Conservation (phyloP, 305 asterid species). For the Solanum hybrid region DNA sequence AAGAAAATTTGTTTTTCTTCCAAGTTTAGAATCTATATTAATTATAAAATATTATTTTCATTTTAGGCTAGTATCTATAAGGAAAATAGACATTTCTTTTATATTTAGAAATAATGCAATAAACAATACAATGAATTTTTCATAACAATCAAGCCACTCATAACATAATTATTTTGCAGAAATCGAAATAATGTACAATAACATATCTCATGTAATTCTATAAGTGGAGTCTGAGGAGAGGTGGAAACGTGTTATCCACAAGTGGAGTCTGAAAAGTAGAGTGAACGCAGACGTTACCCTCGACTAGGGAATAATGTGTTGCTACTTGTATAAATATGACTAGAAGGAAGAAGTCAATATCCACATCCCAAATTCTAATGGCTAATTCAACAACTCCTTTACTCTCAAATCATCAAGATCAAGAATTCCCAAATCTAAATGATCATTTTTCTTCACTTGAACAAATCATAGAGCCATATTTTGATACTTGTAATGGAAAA, state of each 20-base stretch:
- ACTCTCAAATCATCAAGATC: not conserved
- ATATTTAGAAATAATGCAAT: not conserved
- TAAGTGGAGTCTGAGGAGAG: not conserved
- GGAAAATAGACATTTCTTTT: not conserved
- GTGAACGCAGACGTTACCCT: not conserved
- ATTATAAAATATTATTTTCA: not conserved
- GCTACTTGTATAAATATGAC: not conserved
- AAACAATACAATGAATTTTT: not conserved
- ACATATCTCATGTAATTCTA: no score
- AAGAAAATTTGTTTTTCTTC: not conserved
- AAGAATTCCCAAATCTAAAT: not conserved
- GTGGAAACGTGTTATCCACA: not conserved
- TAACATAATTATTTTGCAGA: not conserved
- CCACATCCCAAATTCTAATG: not conserved
- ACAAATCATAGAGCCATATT: constrained; percentile 12
- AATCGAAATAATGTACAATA: no score
- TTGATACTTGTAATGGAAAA: not conserved
- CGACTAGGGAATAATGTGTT: not conserved
- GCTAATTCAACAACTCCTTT: constrained; percentile 6
- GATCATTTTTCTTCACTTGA: constrained; percentile 5
- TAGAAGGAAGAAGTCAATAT: not conserved
- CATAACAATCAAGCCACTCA: not conserved
- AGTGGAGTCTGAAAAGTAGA: not conserved
- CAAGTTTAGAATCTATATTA: not conserved
- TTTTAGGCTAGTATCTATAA: not conserved